These are phyloP conservation scores for Mallotus repandus DNA, from an alignment of 441 rosid genomes.

Conservation along the genomic window DNA sequence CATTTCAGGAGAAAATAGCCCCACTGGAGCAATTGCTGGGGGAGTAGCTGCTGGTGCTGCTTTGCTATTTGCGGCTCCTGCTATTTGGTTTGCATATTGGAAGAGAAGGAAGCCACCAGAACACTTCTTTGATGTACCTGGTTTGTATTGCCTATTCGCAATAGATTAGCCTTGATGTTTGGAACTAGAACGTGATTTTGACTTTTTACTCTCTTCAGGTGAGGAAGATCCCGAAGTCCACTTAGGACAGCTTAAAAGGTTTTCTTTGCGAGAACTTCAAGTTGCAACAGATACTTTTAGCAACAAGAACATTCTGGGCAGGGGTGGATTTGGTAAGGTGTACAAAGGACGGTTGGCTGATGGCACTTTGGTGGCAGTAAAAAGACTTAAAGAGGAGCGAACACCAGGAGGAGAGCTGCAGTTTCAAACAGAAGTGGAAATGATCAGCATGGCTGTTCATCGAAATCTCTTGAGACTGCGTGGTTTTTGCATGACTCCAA, in stretches of 20 bases:
- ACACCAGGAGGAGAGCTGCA: constrained; percentile 91
- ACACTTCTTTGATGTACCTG: constrained; percentile 83
- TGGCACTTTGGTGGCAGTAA: constrained; percentile 93
- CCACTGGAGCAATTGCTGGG: constrained; percentile 84
- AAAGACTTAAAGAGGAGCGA: constrained; percentile 80
- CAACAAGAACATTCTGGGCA: constrained; percentile 78
- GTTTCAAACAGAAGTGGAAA: constrained; percentile 87
- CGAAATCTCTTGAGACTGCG: constrained; percentile 74
- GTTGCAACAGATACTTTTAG: constrained; percentile 89
- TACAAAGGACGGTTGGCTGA: constrained; percentile 88
- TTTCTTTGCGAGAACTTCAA: constrained; percentile 84
- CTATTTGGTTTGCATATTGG: constrained; percentile 88
- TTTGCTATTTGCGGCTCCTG: constrained; percentile 80
- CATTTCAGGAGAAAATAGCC: constrained; percentile 53
- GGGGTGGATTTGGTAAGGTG: constrained; percentile 95
- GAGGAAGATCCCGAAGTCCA: constrained; percentile 95
- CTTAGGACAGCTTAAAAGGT: constrained; percentile 81
- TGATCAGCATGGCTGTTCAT: constrained; percentile 96
- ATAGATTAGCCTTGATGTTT: neutral
- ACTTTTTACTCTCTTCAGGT: constrained; percentile 36
- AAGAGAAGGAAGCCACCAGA: constrained; percentile 73
- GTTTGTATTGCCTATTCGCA: constrained; percentile 39
- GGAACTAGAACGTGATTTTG: constrained; percentile 5
- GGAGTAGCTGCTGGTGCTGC: constrained; percentile 97
- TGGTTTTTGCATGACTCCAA: constrained; percentile 93